Evolutionary conservation across 2,329 filamentous ascomycete genomes (phyloP).

Genomic region (Nothophoma quercina): DNA sequence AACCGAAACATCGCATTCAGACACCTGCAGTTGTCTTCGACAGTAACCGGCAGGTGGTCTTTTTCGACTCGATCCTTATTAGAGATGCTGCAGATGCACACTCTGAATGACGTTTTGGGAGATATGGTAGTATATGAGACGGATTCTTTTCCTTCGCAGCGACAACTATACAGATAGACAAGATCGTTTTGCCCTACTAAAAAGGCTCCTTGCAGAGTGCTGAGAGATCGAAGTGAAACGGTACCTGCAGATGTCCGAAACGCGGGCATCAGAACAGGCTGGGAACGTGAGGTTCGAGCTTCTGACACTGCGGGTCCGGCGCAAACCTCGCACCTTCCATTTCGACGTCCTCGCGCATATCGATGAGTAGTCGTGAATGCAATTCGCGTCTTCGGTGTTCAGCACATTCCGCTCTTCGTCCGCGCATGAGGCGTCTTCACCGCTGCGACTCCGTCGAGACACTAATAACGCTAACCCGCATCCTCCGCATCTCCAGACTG

Average conservation of each 20-base stretch:
- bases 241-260: slow-evolving; percentile 48
- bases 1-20: slow-evolving; percentile 7
- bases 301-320: not conserved
- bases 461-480: slow-evolving; percentile 17
- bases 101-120: too few species aligned
- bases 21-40: not conserved
- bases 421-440: slow-evolving; percentile 12
- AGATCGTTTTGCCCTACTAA: too few species aligned
- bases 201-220: not conserved
- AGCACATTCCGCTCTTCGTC: slow-evolving; percentile 23
- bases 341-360: slow-evolving; percentile 3
- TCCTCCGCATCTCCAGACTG: slow-evolving; percentile 21
- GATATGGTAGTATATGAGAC: too few species aligned
- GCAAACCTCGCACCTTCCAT: slow-evolving; percentile 5
- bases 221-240: slow-evolving; percentile 33
- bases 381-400: slow-evolving; percentile 29
- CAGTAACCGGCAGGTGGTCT: not conserved
- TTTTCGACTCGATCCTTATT: not conserved
- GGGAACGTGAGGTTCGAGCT: slow-evolving; percentile 15
- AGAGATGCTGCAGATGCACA: not conserved
- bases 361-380: not conserved
- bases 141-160: not conserved
- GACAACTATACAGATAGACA: too few species aligned
- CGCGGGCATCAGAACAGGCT: slow-evolving; percentile 17
- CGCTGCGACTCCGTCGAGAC: slow-evolving; percentile 10